Evolutionary conservation across 1,284 basidiomycete genomes (phyloP).

Genomic region (Apiotrichum gamsii): DNA sequence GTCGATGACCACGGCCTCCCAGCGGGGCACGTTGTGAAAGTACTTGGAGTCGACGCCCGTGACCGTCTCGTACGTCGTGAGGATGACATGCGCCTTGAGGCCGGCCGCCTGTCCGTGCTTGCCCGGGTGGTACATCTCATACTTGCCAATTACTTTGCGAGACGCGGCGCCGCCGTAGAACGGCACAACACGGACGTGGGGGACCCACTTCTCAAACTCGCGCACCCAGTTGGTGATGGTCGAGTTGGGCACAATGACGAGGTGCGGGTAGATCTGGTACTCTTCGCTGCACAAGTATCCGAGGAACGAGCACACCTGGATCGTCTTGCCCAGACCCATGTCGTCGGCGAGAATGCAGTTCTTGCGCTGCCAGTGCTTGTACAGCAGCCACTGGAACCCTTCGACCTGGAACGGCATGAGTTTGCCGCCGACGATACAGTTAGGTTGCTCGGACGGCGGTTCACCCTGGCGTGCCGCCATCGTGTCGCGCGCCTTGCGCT

Average conservation of each 20-base stretch:
- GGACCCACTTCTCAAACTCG: conserved; percentile 91
- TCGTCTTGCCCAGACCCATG: conserved; percentile 73
- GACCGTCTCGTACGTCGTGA: conserved; percentile 82
- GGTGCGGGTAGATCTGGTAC: conserved; percentile 60
- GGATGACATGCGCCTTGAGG: conserved; percentile 62
- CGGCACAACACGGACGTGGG: conserved; percentile 48
- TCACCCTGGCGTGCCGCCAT: conserved; percentile 18
- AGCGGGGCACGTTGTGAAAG: conserved; percentile 74
- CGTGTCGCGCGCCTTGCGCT: conserved; percentile 36
- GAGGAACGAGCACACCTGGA: conserved; percentile 82
- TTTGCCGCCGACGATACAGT: conserved; percentile 46
- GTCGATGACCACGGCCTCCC: conserved; percentile 87
- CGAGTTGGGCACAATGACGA: conserved; percentile 89
- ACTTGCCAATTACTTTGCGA: conserved; percentile 72
- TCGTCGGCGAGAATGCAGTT: conserved; percentile 95
- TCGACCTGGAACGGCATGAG: conserved; percentile 85
- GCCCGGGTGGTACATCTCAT: conserved; percentile 66
- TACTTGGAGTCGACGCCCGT: conserved; percentile 66
- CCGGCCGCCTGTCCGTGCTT: conserved; percentile 34
- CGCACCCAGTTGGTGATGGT: conserved; percentile 51
- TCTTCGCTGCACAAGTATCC: conserved; percentile 61
- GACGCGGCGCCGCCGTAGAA: conserved; percentile 54
- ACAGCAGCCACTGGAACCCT: conserved; percentile 86
- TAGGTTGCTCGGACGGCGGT: conserved; percentile 46
- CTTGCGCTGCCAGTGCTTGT: conserved; percentile 81